Conservation (phyloP, 208 protist genomes). For the Acanthamoeba lenticulata region DNA sequence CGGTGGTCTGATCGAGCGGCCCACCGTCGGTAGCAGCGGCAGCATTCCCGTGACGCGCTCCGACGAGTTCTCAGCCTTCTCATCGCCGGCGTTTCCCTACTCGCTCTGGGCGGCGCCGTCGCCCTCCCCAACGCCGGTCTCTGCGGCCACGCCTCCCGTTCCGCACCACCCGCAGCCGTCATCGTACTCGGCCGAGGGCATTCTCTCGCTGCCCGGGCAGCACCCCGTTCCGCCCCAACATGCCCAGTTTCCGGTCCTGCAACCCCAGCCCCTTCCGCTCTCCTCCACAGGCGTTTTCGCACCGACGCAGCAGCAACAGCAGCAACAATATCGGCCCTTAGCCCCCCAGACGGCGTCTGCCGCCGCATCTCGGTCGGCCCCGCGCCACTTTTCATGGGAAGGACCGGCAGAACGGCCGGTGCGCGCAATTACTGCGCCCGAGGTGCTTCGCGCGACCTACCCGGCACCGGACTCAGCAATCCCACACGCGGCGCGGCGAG, state of each 20-base stretch:
- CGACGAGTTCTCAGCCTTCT: conserved; percentile 46
- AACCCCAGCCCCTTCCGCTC: not conserved
- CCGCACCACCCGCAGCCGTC: not conserved
- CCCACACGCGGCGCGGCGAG: not conserved
- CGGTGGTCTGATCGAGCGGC: not conserved
- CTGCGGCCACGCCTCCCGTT: not conserved
- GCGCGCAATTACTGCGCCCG: not conserved
- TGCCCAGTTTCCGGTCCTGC: not conserved
- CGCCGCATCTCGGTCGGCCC: not conserved
- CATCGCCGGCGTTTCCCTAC: not conserved
- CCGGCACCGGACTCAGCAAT: not conserved
- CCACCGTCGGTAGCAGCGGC: not conserved
- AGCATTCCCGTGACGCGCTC: not conserved
- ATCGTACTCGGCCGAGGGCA: conserved; percentile 15
- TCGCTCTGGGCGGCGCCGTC: not conserved
- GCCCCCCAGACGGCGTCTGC: too few relatives aligned
- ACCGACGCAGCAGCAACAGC: conserved; percentile 7
- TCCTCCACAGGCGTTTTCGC: not conserved
- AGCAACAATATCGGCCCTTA: too few relatives aligned
- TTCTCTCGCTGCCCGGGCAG: not conserved
- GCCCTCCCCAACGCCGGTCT: not conserved
- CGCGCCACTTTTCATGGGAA: conserved; percentile 31
- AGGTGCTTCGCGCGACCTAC: not conserved
- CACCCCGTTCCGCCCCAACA: not conserved
- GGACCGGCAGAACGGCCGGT: not conserved